Evolutionary conservation across 495 filamentous ascomycete genomes (phyloP).

Genomic region (Penicillium cataractarum): DNA sequence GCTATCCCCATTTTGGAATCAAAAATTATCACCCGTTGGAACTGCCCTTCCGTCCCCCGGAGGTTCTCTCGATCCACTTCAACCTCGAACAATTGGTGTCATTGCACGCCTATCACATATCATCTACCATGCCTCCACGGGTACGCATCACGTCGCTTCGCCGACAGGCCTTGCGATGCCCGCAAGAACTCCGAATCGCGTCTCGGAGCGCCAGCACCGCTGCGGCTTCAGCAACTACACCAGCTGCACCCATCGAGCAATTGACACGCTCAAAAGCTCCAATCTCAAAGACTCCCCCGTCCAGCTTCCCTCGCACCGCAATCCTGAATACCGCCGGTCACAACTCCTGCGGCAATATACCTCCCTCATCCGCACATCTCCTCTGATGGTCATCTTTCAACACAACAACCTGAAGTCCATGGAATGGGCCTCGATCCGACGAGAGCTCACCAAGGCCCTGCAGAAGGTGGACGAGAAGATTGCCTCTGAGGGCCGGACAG

Average conservation of each 20-base stretch:
- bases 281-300: constrained; percentile 64
- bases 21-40: constrained; percentile 35
- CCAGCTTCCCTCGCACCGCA: constrained; percentile 87
- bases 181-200: constrained; percentile 38
- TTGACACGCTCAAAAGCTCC: constrained; percentile 57
- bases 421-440: constrained; percentile 86
- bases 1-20: constrained; percentile 22
- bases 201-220: constrained; percentile 40
- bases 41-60: constrained; percentile 23
- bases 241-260: constrained; percentile 51
- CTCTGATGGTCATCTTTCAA: constrained; percentile 90
- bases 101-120: constrained; percentile 3
- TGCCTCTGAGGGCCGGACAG: constrained; percentile 46
- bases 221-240: constrained; percentile 52
- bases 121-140: constrained; percentile 51
- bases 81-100: constrained; percentile 17
- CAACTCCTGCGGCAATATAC: constrained; percentile 94
- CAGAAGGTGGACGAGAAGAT: constrained; percentile 64
- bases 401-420: constrained; percentile 90
- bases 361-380: constrained; percentile 85
- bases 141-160: constrained; percentile 44
- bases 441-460: constrained; percentile 75
- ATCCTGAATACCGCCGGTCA: constrained; percentile 85
- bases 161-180: constrained; percentile 38
- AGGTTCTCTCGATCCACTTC: constrained; percentile 26